Evolutionary conservation across 495 filamentous ascomycete species (phyloP).

Genomic region (Penicillium salamii): DNA sequence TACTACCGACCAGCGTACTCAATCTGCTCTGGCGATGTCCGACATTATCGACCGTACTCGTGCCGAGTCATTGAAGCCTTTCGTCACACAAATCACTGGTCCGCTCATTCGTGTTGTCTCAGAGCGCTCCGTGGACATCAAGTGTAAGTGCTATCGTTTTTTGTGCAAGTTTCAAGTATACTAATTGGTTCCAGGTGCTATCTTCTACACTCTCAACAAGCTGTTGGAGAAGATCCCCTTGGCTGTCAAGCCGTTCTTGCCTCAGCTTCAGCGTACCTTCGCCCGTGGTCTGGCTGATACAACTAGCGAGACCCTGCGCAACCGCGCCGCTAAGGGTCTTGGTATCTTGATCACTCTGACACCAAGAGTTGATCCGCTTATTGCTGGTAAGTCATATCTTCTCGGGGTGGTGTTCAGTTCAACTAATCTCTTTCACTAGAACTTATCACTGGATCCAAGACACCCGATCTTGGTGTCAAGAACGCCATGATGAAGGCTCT

Average conservation of each 20-base stretch:
- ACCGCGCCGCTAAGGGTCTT: conserved; percentile 89
- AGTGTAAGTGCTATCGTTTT: conserved; percentile 41
- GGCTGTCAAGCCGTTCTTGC: conserved; percentile 93
- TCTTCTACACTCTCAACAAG: conserved; percentile 90
- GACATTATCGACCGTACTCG: conserved; percentile 92
- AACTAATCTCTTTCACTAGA: conserved; percentile 47
- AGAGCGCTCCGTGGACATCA: conserved; percentile 91
- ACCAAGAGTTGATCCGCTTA: conserved; percentile 89
- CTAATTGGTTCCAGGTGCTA: conserved; percentile 59
- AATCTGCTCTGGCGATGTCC: conserved; percentile 88
- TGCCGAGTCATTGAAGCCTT: conserved; percentile 79
- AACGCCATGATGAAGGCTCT: conserved; percentile 97
- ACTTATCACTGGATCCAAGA: conserved; percentile 90
- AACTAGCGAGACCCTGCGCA: conserved; percentile 82
- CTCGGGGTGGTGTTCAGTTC: not conserved
- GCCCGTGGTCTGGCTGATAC: conserved; percentile 92
- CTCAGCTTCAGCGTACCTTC: conserved; percentile 94
- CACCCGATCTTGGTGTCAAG: conserved; percentile 80
- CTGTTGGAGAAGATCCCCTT: conserved; percentile 94
- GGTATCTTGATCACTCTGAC: conserved; percentile 96
- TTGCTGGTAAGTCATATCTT: conserved; percentile 43
- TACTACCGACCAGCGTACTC: conserved; percentile 82
- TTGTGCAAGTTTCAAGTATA: not conserved
- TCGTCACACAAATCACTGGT: conserved; percentile 96
- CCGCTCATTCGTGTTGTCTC: conserved; percentile 96